Evolutionary conservation across 805 yeast species (phyloP).

Genomic region (Wickerhamomyces silvicola): DNA sequence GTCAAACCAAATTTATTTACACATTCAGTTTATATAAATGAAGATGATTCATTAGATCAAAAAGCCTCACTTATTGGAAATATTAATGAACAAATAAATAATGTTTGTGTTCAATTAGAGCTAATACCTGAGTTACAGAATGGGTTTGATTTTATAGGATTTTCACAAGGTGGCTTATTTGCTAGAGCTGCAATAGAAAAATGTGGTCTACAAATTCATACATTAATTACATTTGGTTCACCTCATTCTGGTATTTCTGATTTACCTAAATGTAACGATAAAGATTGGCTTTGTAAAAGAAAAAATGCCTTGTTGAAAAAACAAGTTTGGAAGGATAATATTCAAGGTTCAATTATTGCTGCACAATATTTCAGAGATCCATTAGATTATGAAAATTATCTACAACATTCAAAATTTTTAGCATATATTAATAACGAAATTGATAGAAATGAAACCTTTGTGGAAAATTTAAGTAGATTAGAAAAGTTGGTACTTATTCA

Average conservation of each 20-base stretch:
- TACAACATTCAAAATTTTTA: conserved; percentile 50
- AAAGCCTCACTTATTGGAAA: conserved; percentile 53
- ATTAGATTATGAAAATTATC: conserved; percentile 42
- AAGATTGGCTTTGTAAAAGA: conserved; percentile 53
- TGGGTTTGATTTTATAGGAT: conserved; percentile 73
- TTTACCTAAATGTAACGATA: conserved; percentile 49
- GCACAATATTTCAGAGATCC: conserved; percentile 77
- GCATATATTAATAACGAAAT: conserved; percentile 66
- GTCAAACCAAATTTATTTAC: conserved; percentile 44
- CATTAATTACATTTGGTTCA: conserved; percentile 67
- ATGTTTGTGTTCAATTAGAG: conserved; percentile 49
- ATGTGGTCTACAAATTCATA: conserved; percentile 42
- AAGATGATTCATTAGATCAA: conserved; percentile 46
- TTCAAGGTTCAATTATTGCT: conserved; percentile 55
- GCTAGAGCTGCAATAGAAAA: conserved; percentile 59
- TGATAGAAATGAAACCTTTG: conserved; percentile 33
- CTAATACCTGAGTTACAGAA: conserved; percentile 35
- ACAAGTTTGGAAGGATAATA: conserved; percentile 52
- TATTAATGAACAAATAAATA: conserved; percentile 45
- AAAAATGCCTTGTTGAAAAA: conserved; percentile 47
- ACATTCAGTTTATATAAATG: conserved; percentile 47
- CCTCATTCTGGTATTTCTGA: conserved; percentile 77
- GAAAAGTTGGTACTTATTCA: conserved; percentile 51
- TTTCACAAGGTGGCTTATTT: conserved; percentile 81
- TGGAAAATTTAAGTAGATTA: conserved; percentile 35